Evolutionary conservation across 805 yeast genomes (phyloP), one percentile per base, ranked within the genome.

Genomic region (Pichia membranifaciens): DNA sequence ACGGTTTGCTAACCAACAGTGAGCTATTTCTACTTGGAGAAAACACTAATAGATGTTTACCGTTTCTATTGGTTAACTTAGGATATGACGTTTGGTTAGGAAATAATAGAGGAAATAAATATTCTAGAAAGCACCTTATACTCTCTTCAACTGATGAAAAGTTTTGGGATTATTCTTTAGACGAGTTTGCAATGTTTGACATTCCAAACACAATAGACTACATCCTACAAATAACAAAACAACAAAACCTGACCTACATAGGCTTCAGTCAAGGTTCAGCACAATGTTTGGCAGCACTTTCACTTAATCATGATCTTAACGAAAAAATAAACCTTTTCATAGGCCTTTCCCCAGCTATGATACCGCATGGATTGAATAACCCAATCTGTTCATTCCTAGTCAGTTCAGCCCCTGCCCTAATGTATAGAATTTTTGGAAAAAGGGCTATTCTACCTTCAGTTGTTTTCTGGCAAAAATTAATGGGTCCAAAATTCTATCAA

Each of bases 31-130:
- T 79, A 40, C 67, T 78, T 43, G 76, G 58, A 66, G 46, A 71
- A 68, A 25, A 66, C 72, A 44, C 56, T 59, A 38, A 67, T 66
- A 47, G 75, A 75, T 60, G 64, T 53, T 67, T 91, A 37, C 96
- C 97, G 0, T 83, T 85, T 58, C 68, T 78, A 2, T 70, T 90
- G 23, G 81, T 81, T 47, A 90, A 89, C 45, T 62, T 79, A 40
- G 96, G 96, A 3, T 90, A 79, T 62, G 98, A 90, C 60, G 96
- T 91, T 9, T 90, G 96, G 96, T 69, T 90, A 52, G 97, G 97
- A 0, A 87, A 87, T 64, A 87, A 87, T 60, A 72, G 96, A 45
- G 96, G 96, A 13, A 91, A 90, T 66, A 91, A 90, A 69, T 90
- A 90, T 66, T 82, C 93, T 3, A 81, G 86, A 51, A 89, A 89